phyloP scores from a whole-genome alignment of 1,284 basidiomycete species.

The Trametes sp. region DNA sequence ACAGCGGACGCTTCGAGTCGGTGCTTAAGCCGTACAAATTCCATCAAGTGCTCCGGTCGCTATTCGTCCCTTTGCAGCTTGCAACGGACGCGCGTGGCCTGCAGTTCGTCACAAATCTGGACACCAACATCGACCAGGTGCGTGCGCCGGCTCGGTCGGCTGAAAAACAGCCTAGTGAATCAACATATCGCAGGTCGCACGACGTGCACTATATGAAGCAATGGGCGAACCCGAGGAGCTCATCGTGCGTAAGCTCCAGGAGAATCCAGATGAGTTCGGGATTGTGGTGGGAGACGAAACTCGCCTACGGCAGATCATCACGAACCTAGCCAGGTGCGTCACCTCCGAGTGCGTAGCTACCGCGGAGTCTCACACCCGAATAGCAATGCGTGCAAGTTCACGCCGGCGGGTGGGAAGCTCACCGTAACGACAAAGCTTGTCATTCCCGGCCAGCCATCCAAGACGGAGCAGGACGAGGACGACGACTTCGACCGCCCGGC shows the following conservation, averaged over 20 bases:
- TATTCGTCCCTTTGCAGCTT: slow-evolving; percentile 79
- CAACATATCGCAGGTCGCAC: slow-evolving; percentile 62
- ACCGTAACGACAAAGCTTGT: slow-evolving; percentile 67
- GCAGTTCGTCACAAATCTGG: slow-evolving; percentile 74
- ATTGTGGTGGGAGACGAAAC: slow-evolving; percentile 83
- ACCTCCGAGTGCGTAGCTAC: not conserved
- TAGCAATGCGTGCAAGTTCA: slow-evolving; percentile 85
- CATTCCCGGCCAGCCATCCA: slow-evolving; percentile 43
- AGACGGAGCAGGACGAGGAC: slow-evolving; percentile 19
- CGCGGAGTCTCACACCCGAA: not conserved
- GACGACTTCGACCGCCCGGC: not conserved
- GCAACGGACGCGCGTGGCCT: slow-evolving; percentile 78
- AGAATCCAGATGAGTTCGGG: slow-evolving; percentile 62
- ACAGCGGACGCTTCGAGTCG: slow-evolving; percentile 81
- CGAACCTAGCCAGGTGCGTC: slow-evolving; percentile 74
- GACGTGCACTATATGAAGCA: slow-evolving; percentile 63
- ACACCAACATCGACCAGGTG: slow-evolving; percentile 77
- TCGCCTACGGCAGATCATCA: slow-evolving; percentile 81
- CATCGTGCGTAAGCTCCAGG: slow-evolving; percentile 49
- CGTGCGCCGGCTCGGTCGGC: too few species aligned
- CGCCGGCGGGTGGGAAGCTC: slow-evolving; percentile 73
- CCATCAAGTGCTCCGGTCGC: slow-evolving; percentile 82
- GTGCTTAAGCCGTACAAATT: slow-evolving; percentile 82
- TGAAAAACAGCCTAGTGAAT: too few species aligned
- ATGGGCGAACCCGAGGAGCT: slow-evolving; percentile 54